A percentile compares a stretch with the other conserved stretches of the same genome.
These are phyloP conservation scores for peach (Prunus persica) DNA, from an alignment of 306 rosid genomes.

Conservation along the genomic window DNA sequence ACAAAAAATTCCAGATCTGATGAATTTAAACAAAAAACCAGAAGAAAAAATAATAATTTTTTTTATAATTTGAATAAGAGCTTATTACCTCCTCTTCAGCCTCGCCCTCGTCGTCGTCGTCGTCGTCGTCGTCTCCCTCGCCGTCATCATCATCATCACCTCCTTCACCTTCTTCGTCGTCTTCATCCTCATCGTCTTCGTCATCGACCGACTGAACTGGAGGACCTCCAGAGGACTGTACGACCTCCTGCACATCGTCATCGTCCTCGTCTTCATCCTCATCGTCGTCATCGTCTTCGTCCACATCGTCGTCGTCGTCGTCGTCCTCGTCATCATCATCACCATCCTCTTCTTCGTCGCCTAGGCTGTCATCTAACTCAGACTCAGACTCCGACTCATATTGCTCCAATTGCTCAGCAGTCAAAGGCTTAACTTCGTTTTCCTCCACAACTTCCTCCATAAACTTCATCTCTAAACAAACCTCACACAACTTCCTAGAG, in stretches of 20 bases:
- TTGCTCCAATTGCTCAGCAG: conserved; percentile 19
- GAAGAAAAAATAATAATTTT: neutral
- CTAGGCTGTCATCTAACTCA: conserved; percentile 32
- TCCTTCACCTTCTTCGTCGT: conserved; percentile 31
- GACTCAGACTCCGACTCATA: conserved; percentile 40
- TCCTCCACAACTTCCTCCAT: conserved; percentile 54
- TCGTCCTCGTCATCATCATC: conserved; percentile 32
- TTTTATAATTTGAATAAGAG: neutral
- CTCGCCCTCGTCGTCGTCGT: conserved; percentile 41
- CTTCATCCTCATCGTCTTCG: conserved; percentile 44
- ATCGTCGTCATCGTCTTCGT: conserved; percentile 43
- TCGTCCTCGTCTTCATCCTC: conserved; percentile 33
- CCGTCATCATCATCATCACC: conserved; percentile 29
- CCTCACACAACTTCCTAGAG: conserved; percentile 10
- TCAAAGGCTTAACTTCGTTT: conserved; percentile 32
- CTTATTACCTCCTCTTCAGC: conserved; percentile 42
- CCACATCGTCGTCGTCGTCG: conserved; percentile 36
- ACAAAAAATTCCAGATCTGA: conserved; percentile 8
- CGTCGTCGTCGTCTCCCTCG: conserved; percentile 45
- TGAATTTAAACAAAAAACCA: neutral
- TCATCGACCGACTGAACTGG: conserved; percentile 36
- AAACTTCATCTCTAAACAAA: conserved; percentile 57
- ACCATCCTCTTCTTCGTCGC: conserved; percentile 29
- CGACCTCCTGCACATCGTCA: conserved; percentile 42
- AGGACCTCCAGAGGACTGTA: conserved; percentile 46